Evolutionary conservation across 1,284 basidiomycete species (phyloP).

Genomic region (Irpex sp.): DNA sequence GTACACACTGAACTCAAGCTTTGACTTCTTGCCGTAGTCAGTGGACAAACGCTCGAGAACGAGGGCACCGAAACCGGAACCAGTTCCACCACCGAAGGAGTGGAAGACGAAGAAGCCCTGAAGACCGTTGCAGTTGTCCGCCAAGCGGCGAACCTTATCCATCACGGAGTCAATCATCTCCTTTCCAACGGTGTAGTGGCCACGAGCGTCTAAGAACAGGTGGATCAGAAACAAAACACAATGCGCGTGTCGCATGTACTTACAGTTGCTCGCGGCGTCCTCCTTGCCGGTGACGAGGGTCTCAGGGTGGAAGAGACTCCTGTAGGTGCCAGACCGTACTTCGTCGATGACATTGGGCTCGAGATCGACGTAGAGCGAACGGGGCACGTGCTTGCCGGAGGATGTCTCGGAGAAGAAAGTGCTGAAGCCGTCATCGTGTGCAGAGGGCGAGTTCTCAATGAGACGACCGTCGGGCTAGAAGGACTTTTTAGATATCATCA

Average conservation of each 20-base stretch:
- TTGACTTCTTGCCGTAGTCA: slow-evolving; percentile 99
- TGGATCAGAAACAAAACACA: not conserved
- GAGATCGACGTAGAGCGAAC: slow-evolving; percentile 96
- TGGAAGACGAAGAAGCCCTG: slow-evolving; percentile 99
- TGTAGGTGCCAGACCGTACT: slow-evolving; percentile 93
- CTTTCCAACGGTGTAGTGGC: slow-evolving; percentile 98
- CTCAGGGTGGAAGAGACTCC: slow-evolving; percentile 98
- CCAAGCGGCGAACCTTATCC: slow-evolving; percentile 94
- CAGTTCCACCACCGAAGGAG: slow-evolving; percentile 99
- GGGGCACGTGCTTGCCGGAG: slow-evolving; percentile 96
- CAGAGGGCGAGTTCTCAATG: slow-evolving; percentile 69
- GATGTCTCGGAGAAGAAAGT: slow-evolving; percentile 95
- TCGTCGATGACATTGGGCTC: slow-evolving; percentile 98
- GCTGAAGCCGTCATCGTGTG: slow-evolving; percentile 89
- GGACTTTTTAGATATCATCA: slow-evolving; percentile 12
- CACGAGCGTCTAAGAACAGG: slow-evolving; percentile 76
- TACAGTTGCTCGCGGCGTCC: slow-evolving; percentile 99
- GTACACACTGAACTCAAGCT: slow-evolving; percentile 98
- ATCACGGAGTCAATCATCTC: slow-evolving; percentile 91
- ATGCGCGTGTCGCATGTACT: slow-evolving; percentile 24
- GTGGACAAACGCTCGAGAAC: slow-evolving; percentile 96
- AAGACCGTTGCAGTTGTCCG: slow-evolving; percentile 96
- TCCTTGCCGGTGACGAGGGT: slow-evolving; percentile 98
- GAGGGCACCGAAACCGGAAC: slow-evolving; percentile 98
- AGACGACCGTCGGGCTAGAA: slow-evolving; percentile 88